Evolutionary conservation across 1,139 yeast genomes (phyloP).

Genomic region (Wickerhamiella infanticola): DNA sequence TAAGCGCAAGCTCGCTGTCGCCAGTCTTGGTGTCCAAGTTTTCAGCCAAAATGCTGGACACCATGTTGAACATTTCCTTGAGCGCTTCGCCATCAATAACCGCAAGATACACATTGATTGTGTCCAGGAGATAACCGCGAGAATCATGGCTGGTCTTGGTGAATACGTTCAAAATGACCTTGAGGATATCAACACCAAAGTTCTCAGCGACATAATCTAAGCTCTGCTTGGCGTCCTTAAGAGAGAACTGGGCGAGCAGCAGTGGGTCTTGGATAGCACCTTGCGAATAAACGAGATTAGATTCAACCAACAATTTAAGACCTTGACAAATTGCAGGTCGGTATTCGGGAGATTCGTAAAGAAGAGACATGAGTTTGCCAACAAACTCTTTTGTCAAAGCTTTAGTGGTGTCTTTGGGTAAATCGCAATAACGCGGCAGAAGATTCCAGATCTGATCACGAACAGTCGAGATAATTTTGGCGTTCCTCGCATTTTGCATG

Average conservation of each 20-base stretch:
- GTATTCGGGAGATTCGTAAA: slow-evolving; percentile 60
- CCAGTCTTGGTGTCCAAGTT: slow-evolving; percentile 50
- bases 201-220: slow-evolving; percentile 47
- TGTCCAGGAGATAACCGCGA: slow-evolving; percentile 69
- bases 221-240: slow-evolving; percentile 38
- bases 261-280: slow-evolving; percentile 45
- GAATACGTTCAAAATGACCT: slow-evolving; percentile 82
- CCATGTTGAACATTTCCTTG: slow-evolving; percentile 66
- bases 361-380: slow-evolving; percentile 49
- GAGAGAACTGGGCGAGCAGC: slow-evolving; percentile 44
- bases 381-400: slow-evolving; percentile 69
- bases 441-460: slow-evolving; percentile 87
- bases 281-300: slow-evolving; percentile 46
- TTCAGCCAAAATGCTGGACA: slow-evolving; percentile 59
- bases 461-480: slow-evolving; percentile 65
- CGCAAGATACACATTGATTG: slow-evolving; percentile 66
- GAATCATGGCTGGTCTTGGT: slow-evolving; percentile 74
- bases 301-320: slow-evolving; percentile 61
- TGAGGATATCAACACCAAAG: slow-evolving; percentile 54
- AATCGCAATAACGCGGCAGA: slow-evolving; percentile 75
- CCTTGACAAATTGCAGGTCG: slow-evolving; percentile 74
- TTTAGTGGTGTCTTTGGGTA: slow-evolving; percentile 55
- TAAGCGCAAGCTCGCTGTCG: slow-evolving; percentile 31
- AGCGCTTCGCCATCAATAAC: slow-evolving; percentile 56
- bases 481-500: slow-evolving; percentile 15